Percentiles rank a stretch among this genome's conserved stretches.
Evolutionary conservation across 441 rosid species (phyloP).

Genomic region (Melastoma candidum): DNA sequence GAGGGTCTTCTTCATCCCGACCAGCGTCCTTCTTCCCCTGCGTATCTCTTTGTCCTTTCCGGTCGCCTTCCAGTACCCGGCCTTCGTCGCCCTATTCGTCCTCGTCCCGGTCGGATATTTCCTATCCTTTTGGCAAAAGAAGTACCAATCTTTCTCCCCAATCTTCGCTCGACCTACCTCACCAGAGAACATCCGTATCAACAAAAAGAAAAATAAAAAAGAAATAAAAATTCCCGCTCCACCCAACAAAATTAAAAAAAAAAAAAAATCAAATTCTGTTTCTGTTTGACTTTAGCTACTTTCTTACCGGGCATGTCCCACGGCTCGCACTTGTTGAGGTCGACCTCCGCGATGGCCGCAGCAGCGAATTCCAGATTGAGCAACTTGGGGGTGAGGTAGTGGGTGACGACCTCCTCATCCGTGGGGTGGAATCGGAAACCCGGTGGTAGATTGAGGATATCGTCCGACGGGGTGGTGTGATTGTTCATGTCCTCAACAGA

Average conservation of each 20-base stretch:
- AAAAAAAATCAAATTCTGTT: too few species aligned
- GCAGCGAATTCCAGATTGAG: constrained; percentile 8
- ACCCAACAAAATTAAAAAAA: too few species aligned
- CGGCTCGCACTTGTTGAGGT: constrained; percentile 16
- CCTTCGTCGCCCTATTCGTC: constrained; percentile 15
- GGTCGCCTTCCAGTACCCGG: constrained; percentile 20
- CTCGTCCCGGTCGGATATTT: constrained; percentile 20
- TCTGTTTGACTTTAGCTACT: too few species aligned
- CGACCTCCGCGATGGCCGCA: constrained; percentile 13
- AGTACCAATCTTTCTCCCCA: constrained; percentile 21
- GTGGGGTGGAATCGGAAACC: constrained; percentile 21
- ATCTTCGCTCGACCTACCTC: constrained; percentile 1
- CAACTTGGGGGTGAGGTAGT: constrained; percentile 14
- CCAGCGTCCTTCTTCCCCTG: constrained; percentile 6
- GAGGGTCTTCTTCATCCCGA: constrained; percentile 20
- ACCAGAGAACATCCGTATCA: neutral
- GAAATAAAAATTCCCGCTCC: too few species aligned
- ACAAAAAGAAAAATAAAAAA: too few species aligned
- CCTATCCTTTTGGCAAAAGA: constrained; percentile 15
- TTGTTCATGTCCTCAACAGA: neutral
- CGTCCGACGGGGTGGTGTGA: neutral
- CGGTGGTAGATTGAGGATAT: constrained; percentile 12
- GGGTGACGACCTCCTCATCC: constrained; percentile 18
- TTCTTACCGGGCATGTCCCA: constrained; percentile 20
- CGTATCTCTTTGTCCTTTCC: constrained; percentile 20